Conservation (phyloP, 2,329 filamentous ascomycete species). For the Davidsoniella virescens region DNA sequence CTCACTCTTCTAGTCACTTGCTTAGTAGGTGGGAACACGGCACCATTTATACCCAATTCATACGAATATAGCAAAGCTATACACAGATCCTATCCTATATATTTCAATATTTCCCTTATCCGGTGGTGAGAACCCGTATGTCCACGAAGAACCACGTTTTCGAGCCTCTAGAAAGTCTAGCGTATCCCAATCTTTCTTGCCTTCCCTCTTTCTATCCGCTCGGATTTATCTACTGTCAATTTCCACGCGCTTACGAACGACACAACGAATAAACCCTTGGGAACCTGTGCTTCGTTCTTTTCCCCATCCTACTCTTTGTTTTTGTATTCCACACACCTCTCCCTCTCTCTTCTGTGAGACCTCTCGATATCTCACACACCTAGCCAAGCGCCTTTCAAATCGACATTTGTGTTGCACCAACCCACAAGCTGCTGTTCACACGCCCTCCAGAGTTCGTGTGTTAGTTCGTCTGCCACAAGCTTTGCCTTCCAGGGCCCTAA, state of each 20-base stretch:
- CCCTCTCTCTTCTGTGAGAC: too few species aligned
- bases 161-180: not conserved
- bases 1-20: not conserved
- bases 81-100: not conserved
- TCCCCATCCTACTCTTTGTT: not conserved
- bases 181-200: not conserved
- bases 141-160: not conserved
- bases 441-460: too few species aligned
- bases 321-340: not conserved
- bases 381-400: too few species aligned
- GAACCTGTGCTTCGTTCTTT: not conserved
- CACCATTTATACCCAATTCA: not conserved
- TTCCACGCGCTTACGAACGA: not conserved
- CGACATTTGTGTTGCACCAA: too few species aligned
- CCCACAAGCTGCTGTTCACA: too few species aligned
- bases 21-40: not conserved
- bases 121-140: slow-evolving; percentile 1
- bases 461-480: not conserved
- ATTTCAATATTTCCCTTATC: not conserved
- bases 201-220: too few species aligned
- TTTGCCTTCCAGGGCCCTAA: not conserved
- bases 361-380: too few species aligned
- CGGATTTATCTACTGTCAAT: too few species aligned
- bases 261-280: not conserved
- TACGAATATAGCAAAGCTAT: not conserved